These are phyloP conservation scores for Sclerotinia borealis DNA, from an alignment of 2,329 filamentous ascomycete species.

Conservation along the genomic window DNA sequence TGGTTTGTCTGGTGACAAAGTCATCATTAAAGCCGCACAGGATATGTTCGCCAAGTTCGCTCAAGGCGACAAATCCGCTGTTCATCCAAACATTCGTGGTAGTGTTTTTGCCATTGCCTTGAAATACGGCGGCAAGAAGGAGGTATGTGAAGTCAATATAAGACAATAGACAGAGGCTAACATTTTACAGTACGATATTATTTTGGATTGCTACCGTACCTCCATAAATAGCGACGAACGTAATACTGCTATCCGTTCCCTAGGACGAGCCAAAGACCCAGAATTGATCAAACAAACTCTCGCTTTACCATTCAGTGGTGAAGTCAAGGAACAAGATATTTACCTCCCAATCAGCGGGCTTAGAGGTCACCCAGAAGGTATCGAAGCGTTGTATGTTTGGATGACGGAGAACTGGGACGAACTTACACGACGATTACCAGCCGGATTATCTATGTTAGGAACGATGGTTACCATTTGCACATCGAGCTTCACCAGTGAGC, in stretches of 20 bases:
- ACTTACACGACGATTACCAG: constrained; percentile 73
- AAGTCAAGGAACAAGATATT: constrained; percentile 91
- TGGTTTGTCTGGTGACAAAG: constrained; percentile 72
- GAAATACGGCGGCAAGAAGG: constrained; percentile 76
- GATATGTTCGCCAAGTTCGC: constrained; percentile 87
- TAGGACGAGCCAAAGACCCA: constrained; percentile 73
- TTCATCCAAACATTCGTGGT: constrained; percentile 86
- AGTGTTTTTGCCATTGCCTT: constrained; percentile 82
- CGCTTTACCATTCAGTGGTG: constrained; percentile 64
- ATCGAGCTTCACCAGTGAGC: constrained; percentile 68
- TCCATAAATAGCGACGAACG: constrained; percentile 80
- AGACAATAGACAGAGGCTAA: constrained; percentile 14
- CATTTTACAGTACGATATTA: constrained; percentile 58
- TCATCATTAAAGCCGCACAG: constrained; percentile 71
- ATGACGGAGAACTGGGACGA: constrained; percentile 85
- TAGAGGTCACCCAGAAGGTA: constrained; percentile 69
- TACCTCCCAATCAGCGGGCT: constrained; percentile 82
- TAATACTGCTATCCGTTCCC: constrained; percentile 78
- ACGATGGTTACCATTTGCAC: constrained; percentile 78
- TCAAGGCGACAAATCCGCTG: constrained; percentile 68
- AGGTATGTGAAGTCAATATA: constrained; percentile 45
- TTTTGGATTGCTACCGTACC: constrained; percentile 68
- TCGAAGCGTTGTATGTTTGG: constrained; percentile 76
- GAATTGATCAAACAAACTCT: constrained; percentile 79
- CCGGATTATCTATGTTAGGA: constrained; percentile 80